Base-by-base conservation (phyloP, 768 basidiomycete species). In the Fibroporia radiculosa region DNA sequence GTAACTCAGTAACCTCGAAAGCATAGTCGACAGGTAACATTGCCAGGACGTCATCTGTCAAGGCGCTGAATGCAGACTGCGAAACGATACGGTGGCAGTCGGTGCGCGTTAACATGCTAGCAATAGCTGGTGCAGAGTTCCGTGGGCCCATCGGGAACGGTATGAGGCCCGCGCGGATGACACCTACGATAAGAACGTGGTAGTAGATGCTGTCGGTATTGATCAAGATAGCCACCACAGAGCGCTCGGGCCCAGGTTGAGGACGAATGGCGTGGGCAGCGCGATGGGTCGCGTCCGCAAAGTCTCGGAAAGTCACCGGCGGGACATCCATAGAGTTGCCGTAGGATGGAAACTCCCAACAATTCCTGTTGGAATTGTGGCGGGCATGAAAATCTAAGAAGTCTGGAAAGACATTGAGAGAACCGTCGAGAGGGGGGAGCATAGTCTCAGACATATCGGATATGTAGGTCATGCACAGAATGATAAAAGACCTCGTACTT, bases 41-140 rank as follows among this genome's bases (percentile, higher is more conserved):
- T 1, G 46, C 28, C 29, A 41, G 41, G 8, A 74, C 44, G 0
- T 54, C 60, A 2, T 60, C 45, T 7, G 72, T 19, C 1, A 75
- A 57, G 1, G 49, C 2, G n/a, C 27, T 33, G 1, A 70, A 52
- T 0, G 62, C 62, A 12, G 56, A 45, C 12, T 54, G 51, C 0
- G 71, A 67, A 6, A 75, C 55, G 20, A 74, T 27, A 38, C 66
- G 62, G 44, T 61, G 65, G 29, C n/a, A 59, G 59, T 36, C 35
- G 19, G 8, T 57, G 41, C 3, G 71, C 54, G 4, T 66, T 68
- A 39, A 11, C 38, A 39, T 19, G 8, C 22, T 39, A 18, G 38
- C 38, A 25, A 39, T 39, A 23, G 38, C 38, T 11, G 38, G 7
- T 22, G 38, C 13, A 25, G 38, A 39, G 38, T 8, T 39, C 5